Evolutionary conservation across 2,329 filamentous ascomycete genomes (phyloP), one percentile per base, ranked within the genome.

Genomic region (Leptographium flavum): DNA sequence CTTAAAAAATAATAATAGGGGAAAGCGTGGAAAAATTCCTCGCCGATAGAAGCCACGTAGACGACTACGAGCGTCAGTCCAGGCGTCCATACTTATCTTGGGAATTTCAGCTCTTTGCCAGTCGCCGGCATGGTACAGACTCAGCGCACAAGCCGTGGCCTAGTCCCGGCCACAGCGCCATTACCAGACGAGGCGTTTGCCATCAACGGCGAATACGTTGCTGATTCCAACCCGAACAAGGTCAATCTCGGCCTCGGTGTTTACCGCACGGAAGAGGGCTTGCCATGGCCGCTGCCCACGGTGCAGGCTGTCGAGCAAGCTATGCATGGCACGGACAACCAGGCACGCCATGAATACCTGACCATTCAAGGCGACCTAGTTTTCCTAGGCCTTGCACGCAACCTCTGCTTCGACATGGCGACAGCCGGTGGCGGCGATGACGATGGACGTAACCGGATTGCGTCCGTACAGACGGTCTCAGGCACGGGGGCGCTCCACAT

Each of bases 401-500:
- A 90, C 67, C 73, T 96, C 55, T 83, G 94, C 48, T 74, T 96
- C 31, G 88, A 90, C 52, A 63, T 65, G 53, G 76, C 83, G 55
- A 90, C 84, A 42, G 78, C 84, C 39, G 90, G 87, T 47, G 74
- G 94, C 6, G 17, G 13, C 4, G 25, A 25, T 15, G 27, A 31
- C 13, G 21, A 3, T 58, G 69, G 73, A 53, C 86, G 95, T 60
- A 86, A 87, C 65, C 83, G 92, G 52, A 71, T 79, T 50, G 71
- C 79, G 52, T 86, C 86, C 32, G 64, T 94, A 45, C 90, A 96
- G 68, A 93, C 90, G 59, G 92, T 98, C 67, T 96, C 92, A 47
- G 92, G 92, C 56, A 98, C 92, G 51, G 92, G 92, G 55, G 90
- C 92, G 50, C 80, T 94, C 53, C 92, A 96, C 62, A 70, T 96